phyloP scores from a whole-genome alignment of 2,329 filamentous ascomycete genomes.

The Graphium sp. region DNA sequence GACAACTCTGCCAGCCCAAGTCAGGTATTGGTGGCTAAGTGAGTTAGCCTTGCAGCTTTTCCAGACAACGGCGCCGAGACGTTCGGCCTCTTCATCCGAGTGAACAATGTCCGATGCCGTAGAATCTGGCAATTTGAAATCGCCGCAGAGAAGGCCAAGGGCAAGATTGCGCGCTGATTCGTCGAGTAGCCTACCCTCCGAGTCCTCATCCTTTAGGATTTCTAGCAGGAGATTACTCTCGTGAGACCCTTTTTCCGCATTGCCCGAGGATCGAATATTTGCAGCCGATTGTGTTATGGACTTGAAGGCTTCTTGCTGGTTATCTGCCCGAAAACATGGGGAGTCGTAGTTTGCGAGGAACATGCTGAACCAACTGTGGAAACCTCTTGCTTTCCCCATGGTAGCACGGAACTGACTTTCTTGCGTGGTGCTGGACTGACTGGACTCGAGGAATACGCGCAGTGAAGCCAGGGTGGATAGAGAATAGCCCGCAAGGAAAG shows the following conservation, averaged over 20 bases:
- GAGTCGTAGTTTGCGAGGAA: conserved; percentile 51
- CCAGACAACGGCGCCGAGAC: conserved; percentile 53
- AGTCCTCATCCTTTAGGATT: conserved; percentile 57
- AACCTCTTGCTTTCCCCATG: conserved; percentile 55
- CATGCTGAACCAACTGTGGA: conserved; percentile 62
- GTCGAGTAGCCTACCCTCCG: conserved; percentile 47
- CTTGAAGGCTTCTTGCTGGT: conserved; percentile 37
- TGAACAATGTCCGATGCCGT: conserved; percentile 46
- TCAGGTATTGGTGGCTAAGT: conserved; percentile 51
- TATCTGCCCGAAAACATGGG: conserved; percentile 26
- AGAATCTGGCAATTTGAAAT: conserved; percentile 44
- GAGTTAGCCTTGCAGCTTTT: conserved; percentile 52
- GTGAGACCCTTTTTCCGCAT: conserved; percentile 49
- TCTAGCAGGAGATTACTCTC: conserved; percentile 69
- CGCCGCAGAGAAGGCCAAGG: conserved; percentile 55
- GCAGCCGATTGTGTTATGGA: conserved; percentile 54
- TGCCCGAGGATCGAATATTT: conserved; percentile 49
- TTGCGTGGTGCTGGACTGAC: conserved; percentile 66
- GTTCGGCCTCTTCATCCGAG: conserved; percentile 44
- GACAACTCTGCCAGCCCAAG: conserved; percentile 75
- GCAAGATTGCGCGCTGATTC: conserved; percentile 52
- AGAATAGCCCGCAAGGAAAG: conserved; percentile 67
- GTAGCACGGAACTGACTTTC: conserved; percentile 68
- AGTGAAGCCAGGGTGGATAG: conserved; percentile 68
- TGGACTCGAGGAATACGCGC: conserved; percentile 55